A percentile compares a stretch with the other conserved stretches of the same genome.
Conservation (phyloP, 2,329 filamentous ascomycete genomes). For the Colletotrichum scovillei region DNA sequence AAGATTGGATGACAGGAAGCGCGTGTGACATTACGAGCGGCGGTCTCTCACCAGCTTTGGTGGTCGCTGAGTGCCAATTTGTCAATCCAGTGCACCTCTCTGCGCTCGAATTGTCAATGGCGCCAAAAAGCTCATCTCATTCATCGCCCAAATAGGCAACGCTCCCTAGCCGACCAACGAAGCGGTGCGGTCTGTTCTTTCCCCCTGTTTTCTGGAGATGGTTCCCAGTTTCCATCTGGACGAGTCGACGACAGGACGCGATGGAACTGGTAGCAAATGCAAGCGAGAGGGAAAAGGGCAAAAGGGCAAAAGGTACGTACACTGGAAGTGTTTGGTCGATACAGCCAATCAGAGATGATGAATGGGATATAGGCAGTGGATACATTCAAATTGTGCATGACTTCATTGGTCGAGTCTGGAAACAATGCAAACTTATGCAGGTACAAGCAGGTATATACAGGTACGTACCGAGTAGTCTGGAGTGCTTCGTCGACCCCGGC, state of each 20-base stretch:
- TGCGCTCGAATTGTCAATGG: constrained; percentile 3
- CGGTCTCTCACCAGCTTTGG: constrained; percentile 2
- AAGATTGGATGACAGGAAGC: constrained; percentile 33
- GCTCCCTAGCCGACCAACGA: constrained; percentile 2
- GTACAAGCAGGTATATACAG: neutral
- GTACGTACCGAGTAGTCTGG: neutral
- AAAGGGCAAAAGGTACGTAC: neutral
- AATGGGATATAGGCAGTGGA: neutral
- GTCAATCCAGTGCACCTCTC: neutral
- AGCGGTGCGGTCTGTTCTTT: neutral
- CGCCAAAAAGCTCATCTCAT: constrained; percentile 16
- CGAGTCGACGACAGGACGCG: neutral
- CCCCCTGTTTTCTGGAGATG: neutral
- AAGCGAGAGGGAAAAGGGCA: neutral
- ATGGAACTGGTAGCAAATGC: neutral
- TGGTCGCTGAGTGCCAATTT: constrained; percentile 5
- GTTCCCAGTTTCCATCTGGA: neutral
- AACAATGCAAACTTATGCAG: constrained; percentile 34
- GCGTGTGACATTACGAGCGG: constrained; percentile 27
- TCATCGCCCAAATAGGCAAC: constrained; percentile 14
- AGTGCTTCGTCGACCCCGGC: neutral
- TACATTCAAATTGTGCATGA: constrained; percentile 14
- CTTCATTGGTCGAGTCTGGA: constrained; percentile 1
- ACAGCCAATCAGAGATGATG: neutral
- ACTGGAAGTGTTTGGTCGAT: neutral